phyloP scores from a whole-genome alignment of 2,329 filamentous ascomycete species.

The Xylariaceae sp. region DNA sequence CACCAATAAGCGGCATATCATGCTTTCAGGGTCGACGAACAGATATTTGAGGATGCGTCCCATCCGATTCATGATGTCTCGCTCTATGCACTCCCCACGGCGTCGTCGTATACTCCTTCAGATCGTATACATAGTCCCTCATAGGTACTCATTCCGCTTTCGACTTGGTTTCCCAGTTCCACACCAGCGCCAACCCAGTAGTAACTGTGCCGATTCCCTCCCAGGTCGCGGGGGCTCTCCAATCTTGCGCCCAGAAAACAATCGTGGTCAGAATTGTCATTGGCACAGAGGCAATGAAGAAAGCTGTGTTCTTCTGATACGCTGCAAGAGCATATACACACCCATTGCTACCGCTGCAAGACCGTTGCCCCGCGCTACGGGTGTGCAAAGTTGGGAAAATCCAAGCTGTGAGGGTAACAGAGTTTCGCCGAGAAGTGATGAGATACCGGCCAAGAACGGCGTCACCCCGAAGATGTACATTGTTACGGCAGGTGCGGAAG shows the following conservation, averaged over 20 bases:
- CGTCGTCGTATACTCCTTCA: too few relatives aligned
- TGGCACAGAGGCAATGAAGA: conserved; percentile 31
- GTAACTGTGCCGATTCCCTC: too few relatives aligned
- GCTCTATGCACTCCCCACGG: too few relatives aligned
- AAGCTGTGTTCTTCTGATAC: conserved; percentile 31
- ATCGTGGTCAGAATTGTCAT: conserved; percentile 30
- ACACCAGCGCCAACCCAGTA: too few relatives aligned
- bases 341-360: conserved; percentile 33
- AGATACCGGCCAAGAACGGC: conserved; percentile 20
- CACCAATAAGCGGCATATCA: too few relatives aligned
- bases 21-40: too few relatives aligned
- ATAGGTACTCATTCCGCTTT: too few relatives aligned
- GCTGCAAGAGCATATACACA: conserved; percentile 33
- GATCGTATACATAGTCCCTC: too few relatives aligned
- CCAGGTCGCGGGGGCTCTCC: too few relatives aligned
- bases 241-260: conserved; percentile 30
- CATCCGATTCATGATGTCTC: too few relatives aligned
- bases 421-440: conserved; percentile 9
- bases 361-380: conserved; percentile 18
- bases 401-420: background rate
- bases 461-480: conserved; percentile 26
- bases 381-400: conserved; percentile 14
- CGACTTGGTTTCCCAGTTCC: too few relatives aligned
- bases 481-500: conserved; percentile 16
- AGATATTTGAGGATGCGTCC: too few relatives aligned